Evolutionary conservation across 306 rosid genomes (phyloP).

Genomic region (Cyclanthera cordifolia): DNA sequence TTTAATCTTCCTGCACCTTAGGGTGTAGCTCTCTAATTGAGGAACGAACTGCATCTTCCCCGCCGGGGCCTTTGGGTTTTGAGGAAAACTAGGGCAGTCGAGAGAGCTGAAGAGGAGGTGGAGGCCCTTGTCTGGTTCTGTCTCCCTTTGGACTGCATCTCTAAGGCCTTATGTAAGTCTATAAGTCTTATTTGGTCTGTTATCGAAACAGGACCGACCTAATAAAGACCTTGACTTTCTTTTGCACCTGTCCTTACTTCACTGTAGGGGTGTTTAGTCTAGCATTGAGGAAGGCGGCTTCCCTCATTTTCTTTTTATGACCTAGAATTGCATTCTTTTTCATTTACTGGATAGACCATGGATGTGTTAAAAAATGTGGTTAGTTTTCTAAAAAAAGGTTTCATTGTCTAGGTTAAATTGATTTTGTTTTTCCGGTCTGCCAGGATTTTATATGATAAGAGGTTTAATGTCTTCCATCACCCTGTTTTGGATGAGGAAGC

Average conservation of each 20-base stretch:
- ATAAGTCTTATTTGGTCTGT: background rate
- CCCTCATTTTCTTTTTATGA: background rate
- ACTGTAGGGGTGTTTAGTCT: too few species aligned
- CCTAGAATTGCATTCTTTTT: background rate
- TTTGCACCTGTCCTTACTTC: background rate
- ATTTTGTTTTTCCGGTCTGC: background rate
- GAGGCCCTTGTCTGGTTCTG: background rate
- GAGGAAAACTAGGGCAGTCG: too few species aligned
- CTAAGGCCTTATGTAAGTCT: background rate
- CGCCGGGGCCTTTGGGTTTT: too few species aligned
- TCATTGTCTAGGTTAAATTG: background rate
- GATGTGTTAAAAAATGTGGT: background rate
- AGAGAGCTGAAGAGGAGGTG: too few species aligned
- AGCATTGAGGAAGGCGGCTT: background rate
- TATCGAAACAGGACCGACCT: background rate
- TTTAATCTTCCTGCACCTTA: too few species aligned
- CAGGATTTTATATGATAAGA: constrained; percentile 90
- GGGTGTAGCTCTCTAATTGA: too few species aligned
- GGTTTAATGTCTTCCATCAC: constrained; percentile 80
- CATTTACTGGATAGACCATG: background rate
- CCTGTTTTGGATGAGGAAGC: constrained; percentile 97
- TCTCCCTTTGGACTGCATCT: background rate
- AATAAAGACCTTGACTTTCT: background rate
- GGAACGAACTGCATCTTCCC: too few species aligned
- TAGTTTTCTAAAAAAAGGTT: background rate